Evolutionary conservation across 768 basidiomycete genomes (phyloP), one percentile per base, ranked within the genome.

Genomic region (Suillus decipiens): DNA sequence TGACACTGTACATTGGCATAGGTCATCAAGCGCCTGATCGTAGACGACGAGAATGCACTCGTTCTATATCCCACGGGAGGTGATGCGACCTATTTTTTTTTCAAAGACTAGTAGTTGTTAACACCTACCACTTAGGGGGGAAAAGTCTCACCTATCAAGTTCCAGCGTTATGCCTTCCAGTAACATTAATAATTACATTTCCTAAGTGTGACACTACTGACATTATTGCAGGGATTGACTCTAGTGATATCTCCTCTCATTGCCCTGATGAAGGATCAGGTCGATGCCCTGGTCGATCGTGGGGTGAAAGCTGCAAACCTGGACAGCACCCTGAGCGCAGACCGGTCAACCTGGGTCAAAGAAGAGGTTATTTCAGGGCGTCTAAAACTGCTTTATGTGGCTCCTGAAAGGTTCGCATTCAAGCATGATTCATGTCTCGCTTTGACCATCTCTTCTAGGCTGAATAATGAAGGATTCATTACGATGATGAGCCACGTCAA

Each of bases 371-470:
- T 78, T 24, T 68, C 71, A 5, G 79, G 79, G 5, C 62, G 68
- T n/a, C 73, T 83, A 66, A 82, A 82, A 70, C 74, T 83, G 8
- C 75, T 83, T 24, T 83, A 82, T 59, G 80, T 82, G 2, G 82
- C 82, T 1, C 82, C 82, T 0, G 82, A 82, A 64, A 69, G 79
- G 74, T 76, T 36, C 42, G 7, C 22, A 68, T 61, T 14, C 10
- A 11, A 22, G 42, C 9, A 31, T n/a, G 36, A 14, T 24, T 7
- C 15, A 55, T 37, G 55, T 45, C 36, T 51, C 45, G 14, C 41
- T 15, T 19, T 58, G 11, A 33, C 22, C 4, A 14, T 19, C 12
- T 43, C 12, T 9, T 47, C 14, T 56, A 80, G 80, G 54, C 68
- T 82, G 33, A 82, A 81, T 68, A 82, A 82, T 64, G 82, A 82